phyloP scores from a whole-genome alignment of 2,329 filamentous ascomycete genomes.

The Calonectria multiphialidica region DNA sequence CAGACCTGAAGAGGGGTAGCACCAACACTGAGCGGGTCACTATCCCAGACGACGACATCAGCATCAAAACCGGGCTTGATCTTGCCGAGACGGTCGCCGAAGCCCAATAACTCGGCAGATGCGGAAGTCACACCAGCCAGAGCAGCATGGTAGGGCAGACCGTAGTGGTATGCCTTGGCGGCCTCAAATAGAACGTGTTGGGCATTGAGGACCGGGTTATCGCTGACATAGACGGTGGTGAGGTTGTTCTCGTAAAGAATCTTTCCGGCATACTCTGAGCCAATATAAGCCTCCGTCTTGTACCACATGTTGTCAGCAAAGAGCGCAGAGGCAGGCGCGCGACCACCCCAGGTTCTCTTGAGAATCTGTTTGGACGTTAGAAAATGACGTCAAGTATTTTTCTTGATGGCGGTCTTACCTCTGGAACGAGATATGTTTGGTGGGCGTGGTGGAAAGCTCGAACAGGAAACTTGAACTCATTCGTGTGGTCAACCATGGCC shows the following conservation, averaged over 20 bases:
- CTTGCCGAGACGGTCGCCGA: slow-evolving; percentile 70
- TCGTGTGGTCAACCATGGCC: slow-evolving; percentile 76
- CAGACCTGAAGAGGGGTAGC: slow-evolving; percentile 72
- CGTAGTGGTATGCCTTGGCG: slow-evolving; percentile 70
- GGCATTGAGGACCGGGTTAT: slow-evolving; percentile 78
- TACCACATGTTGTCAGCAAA: slow-evolving; percentile 82
- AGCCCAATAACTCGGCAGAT: slow-evolving; percentile 68
- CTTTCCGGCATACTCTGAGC: slow-evolving; percentile 75
- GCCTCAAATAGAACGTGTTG: slow-evolving; percentile 78
- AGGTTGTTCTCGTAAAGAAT: slow-evolving; percentile 74
- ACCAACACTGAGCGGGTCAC: slow-evolving; percentile 70
- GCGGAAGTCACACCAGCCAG: slow-evolving; percentile 69
- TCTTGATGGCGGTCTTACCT: slow-evolving; percentile 54
- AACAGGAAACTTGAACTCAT: slow-evolving; percentile 77
- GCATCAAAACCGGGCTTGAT: slow-evolving; percentile 72
- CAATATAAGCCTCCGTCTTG: slow-evolving; percentile 75
- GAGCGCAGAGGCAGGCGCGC: slow-evolving; percentile 68
- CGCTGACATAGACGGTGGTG: slow-evolving; percentile 76
- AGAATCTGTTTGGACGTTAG: slow-evolving; percentile 55
- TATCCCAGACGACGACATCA: slow-evolving; percentile 73
- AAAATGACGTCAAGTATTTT: not conserved
- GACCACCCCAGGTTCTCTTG: slow-evolving; percentile 67
- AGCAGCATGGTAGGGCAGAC: slow-evolving; percentile 71
- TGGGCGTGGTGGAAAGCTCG: slow-evolving; percentile 79
- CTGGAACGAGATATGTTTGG: slow-evolving; percentile 74